Evolutionary conservation across 306 rosid genomes (phyloP).

Genomic region (Rosa multiflora): DNA sequence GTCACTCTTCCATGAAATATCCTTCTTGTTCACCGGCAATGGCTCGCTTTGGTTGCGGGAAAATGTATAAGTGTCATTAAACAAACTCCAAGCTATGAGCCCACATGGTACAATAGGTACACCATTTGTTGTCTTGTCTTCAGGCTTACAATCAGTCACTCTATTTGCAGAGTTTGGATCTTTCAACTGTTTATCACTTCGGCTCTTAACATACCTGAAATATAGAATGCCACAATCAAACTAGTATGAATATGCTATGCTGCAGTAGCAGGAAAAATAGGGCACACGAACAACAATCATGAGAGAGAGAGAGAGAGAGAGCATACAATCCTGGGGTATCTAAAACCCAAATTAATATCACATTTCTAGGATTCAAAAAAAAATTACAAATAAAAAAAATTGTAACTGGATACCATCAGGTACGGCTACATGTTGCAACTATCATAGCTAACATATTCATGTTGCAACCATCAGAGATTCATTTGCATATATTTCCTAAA

Average conservation of each 20-base stretch:
- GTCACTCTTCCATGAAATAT: conserved; percentile 89
- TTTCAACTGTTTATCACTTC: conserved; percentile 83
- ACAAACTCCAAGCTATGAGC: conserved; percentile 97
- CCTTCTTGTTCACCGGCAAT: conserved; percentile 63
- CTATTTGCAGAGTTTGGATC: conserved; percentile 18
- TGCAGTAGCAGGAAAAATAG: neutral
- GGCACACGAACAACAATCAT: neutral
- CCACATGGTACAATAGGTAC: conserved; percentile 77
- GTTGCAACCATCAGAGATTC: neutral
- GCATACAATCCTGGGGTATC: neutral
- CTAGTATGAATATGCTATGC: neutral
- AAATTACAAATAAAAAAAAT: neutral
- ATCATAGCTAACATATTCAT: neutral
- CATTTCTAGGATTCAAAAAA: neutral
- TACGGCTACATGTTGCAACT: neutral
- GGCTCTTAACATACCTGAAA: conserved; percentile 89
- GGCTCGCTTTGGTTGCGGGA: conserved; percentile 29
- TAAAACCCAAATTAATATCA: neutral
- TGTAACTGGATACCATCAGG: neutral
- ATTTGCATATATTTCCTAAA: neutral
- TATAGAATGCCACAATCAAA: conserved; percentile 8
- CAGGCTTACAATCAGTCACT: conserved; percentile 62
- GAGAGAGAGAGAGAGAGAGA: no score
- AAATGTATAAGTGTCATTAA: conserved; percentile 82
- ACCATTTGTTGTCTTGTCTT: conserved; percentile 35